Percentiles rank a stretch among this genome's conserved stretches.
These are phyloP conservation scores for Coemansia sp. DNA, from an alignment of 192 early-diverging fungal genomes.

Conservation along the genomic window DNA sequence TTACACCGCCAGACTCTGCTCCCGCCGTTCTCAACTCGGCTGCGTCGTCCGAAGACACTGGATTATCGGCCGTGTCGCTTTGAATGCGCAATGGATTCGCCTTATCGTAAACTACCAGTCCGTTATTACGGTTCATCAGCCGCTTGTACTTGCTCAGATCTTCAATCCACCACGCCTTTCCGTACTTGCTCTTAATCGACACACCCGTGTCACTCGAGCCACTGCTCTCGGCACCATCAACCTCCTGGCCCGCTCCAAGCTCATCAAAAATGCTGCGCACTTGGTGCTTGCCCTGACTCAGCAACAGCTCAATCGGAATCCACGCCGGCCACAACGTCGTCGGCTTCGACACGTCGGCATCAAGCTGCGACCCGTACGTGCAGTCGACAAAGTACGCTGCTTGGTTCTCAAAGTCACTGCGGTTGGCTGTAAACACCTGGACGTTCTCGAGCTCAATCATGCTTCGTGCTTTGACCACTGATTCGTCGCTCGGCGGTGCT, in stretches of 20 bases:
- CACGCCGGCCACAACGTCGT: constrained; percentile 53
- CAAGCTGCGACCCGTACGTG: constrained; percentile 39
- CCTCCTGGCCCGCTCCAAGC: constrained; percentile 10
- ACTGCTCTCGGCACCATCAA: background rate
- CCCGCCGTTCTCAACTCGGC: background rate
- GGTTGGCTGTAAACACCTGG: constrained; percentile 50
- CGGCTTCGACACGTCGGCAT: constrained; percentile 24
- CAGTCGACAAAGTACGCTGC: constrained; percentile 52
- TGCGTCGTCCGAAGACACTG: background rate
- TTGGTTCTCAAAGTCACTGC: constrained; percentile 43
- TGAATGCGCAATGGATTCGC: constrained; percentile 54
- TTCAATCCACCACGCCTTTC: constrained; percentile 48
- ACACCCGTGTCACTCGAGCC: constrained; percentile 2
- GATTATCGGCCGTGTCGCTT: constrained; percentile 28
- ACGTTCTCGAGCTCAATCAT: constrained; percentile 52
- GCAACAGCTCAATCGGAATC: constrained; percentile 56
- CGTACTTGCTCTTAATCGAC: constrained; percentile 1
- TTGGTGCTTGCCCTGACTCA: constrained; percentile 38
- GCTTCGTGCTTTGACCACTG: constrained; percentile 55
- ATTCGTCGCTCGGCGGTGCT: constrained; percentile 40
- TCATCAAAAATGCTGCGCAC: constrained; percentile 46
- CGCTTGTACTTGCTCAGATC: constrained; percentile 52
- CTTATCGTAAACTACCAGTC: constrained; percentile 52
- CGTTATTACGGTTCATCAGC: constrained; percentile 50
- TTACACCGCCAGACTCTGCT: background rate